phyloP scores from a whole-genome alignment of 768 basidiomycete genomes.

The Asterophora parasitica region DNA sequence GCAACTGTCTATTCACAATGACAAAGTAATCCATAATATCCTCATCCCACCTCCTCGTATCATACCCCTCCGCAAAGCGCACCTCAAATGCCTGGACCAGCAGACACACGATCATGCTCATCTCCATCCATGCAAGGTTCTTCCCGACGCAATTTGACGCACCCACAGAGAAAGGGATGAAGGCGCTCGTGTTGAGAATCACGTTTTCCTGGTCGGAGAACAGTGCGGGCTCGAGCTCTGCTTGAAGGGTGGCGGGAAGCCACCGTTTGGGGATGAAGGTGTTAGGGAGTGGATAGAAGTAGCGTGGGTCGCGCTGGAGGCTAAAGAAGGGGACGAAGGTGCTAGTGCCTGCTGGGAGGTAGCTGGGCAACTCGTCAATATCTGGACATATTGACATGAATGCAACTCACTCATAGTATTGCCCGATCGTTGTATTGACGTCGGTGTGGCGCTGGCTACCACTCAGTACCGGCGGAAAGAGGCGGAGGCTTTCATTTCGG shows the following conservation, averaged over 20 bases:
- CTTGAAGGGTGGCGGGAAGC: conserved; percentile 21
- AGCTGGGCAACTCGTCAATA: conserved; percentile 23
- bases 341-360: conserved; percentile 40
- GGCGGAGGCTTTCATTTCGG: conserved; percentile 47
- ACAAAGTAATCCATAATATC: conserved; percentile 33
- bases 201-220: conserved; percentile 22
- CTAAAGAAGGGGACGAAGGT: conserved; percentile 38
- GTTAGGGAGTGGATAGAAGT: conserved; percentile 43
- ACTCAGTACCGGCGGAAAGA: conserved; percentile 45
- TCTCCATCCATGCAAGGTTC: conserved; percentile 36
- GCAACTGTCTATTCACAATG: conserved; percentile 26
- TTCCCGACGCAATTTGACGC: conserved; percentile 40
- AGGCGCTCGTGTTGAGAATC: conserved; percentile 26
- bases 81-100: conserved; percentile 35
- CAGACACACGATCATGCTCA: conserved; percentile 33
- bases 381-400: too few relatives aligned
- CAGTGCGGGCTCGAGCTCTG: conserved; percentile 26
- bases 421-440: conserved; percentile 34
- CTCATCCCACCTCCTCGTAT: conserved; percentile 26
- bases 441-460: conserved; percentile 39
- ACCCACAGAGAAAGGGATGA: conserved; percentile 39
- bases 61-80: conserved; percentile 27
- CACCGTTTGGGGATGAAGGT: conserved; percentile 40
- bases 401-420: conserved; percentile 28
- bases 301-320: conserved; percentile 40